These are phyloP conservation scores for Triticum aestivum DNA, from an alignment of 176 grass and related monocot genomes.

Conservation along the genomic window DNA sequence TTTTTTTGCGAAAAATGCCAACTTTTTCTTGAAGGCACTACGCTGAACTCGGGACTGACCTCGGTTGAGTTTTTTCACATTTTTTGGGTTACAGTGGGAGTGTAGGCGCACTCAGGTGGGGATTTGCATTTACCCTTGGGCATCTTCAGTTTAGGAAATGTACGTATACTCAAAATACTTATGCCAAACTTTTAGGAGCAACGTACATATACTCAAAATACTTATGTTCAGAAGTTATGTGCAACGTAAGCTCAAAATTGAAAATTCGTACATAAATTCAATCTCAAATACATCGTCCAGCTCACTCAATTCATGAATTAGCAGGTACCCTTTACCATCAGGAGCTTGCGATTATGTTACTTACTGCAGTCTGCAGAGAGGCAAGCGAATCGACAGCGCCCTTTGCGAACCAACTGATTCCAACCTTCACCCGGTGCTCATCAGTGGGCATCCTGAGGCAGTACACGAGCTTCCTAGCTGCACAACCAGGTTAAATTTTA, in stretches of 20 bases:
- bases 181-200: not conserved
- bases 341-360: constrained; percentile 46
- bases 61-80: not conserved
- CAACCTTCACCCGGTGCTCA: constrained; percentile 85
- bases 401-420: constrained; percentile 89
- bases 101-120: not conserved
- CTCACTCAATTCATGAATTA: not conserved
- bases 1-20: not conserved
- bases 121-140: not conserved
- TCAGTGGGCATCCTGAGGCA: constrained; percentile 91
- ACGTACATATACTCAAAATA: too few species aligned
- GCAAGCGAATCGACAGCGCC: constrained; percentile 63
- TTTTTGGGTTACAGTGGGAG: not conserved
- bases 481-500: not conserved
- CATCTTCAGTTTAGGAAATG: not conserved
- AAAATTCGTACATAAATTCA: not conserved
- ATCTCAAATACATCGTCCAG: not conserved
- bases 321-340: constrained; percentile 19
- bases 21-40: too few species aligned
- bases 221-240: too few species aligned
- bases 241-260: not conserved
- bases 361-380: constrained; percentile 69
- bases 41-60: too few species aligned
- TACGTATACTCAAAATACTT: too few species aligned
- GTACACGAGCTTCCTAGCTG: constrained; percentile 92